Percentiles rank a stretch among this genome's conserved stretches.
These are phyloP conservation scores for Penicillium hordei DNA, from an alignment of 2,329 filamentous ascomycete species.

Conservation along the genomic window DNA sequence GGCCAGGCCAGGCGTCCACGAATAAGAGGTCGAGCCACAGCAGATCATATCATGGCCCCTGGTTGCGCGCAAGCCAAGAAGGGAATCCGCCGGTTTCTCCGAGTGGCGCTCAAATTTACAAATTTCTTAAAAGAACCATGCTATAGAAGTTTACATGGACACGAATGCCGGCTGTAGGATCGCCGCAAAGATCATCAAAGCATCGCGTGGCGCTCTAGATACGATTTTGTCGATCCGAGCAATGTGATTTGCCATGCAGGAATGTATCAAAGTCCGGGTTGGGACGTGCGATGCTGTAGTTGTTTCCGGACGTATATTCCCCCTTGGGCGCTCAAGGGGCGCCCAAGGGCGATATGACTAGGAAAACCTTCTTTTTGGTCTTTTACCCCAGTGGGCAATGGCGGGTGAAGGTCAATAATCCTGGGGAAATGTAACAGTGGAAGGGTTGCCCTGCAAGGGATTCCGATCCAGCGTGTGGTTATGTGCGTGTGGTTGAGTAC, in stretches of 20 bases:
- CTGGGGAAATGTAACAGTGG: not conserved
- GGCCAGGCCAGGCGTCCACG: not conserved
- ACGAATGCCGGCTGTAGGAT: not conserved
- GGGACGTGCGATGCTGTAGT: slow-evolving; percentile 5
- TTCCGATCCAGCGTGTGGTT: not conserved
- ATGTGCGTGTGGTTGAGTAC: not conserved
- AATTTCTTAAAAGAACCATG: not conserved
- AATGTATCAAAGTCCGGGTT: slow-evolving; percentile 10
- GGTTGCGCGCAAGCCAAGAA: not conserved
- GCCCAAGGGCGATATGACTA: slow-evolving; percentile 9
- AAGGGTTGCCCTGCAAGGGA: not conserved
- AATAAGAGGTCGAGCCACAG: not conserved
- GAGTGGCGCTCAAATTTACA: slow-evolving; percentile 2
- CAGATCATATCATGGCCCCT: not conserved
- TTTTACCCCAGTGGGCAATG: slow-evolving; percentile 11
- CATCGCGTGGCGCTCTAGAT: slow-evolving; percentile 21
- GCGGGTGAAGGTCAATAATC: not conserved
- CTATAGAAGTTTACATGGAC: not conserved
- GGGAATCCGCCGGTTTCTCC: not conserved
- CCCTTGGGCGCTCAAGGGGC: not conserved
- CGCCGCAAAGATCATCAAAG: slow-evolving; percentile 11
- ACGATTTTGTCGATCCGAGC: slow-evolving; percentile 18
- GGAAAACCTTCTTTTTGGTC: slow-evolving; percentile 13
- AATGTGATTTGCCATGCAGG: slow-evolving; percentile 14
- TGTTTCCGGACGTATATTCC: slow-evolving; percentile 20